Conservation (phyloP, 2,329 filamentous ascomycete genomes). For the Pseudocercospora crystallina region DNA sequence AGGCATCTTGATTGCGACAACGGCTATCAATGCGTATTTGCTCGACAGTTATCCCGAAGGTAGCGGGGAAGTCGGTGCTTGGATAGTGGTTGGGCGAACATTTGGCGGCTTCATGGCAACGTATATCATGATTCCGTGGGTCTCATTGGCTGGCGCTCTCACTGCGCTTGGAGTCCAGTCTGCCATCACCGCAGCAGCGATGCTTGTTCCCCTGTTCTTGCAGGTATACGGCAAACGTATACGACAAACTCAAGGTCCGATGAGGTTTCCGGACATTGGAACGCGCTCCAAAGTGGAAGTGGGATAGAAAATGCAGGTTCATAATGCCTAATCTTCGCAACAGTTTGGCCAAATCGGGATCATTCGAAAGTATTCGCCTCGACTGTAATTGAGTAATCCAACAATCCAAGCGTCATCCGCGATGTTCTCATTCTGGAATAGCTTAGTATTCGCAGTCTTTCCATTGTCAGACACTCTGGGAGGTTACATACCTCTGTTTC, state of each 20-base stretch:
- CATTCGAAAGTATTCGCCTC: no score
- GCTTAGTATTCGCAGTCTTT: no score
- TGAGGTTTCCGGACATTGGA: background rate
- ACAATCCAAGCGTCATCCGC: no score
- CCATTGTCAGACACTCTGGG: no score
- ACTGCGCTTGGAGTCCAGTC: conserved; percentile 21
- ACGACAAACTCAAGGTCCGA: conserved; percentile 12
- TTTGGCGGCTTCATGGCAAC: conserved; percentile 53
- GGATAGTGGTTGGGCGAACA: conserved; percentile 53
- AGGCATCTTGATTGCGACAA: conserved; percentile 57
- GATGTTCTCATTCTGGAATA: no score
- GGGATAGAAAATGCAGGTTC: no score
- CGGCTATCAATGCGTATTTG: conserved; percentile 53
- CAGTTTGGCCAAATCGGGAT: no score
- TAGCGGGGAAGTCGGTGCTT: conserved; percentile 54
- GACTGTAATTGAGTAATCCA: no score
- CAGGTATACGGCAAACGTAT: conserved; percentile 19
- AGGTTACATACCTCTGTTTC: background rate
- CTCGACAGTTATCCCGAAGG: conserved; percentile 58
- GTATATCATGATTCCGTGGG: conserved; percentile 57
- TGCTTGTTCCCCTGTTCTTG: conserved; percentile 16
- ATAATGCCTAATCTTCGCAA: no score
- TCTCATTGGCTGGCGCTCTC: conserved; percentile 5
- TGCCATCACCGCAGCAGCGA: conserved; percentile 11
- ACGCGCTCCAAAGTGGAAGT: background rate